phyloP scores from a whole-genome alignment of 192 early-diverging fungal species.

The Backusella morwellensis region DNA sequence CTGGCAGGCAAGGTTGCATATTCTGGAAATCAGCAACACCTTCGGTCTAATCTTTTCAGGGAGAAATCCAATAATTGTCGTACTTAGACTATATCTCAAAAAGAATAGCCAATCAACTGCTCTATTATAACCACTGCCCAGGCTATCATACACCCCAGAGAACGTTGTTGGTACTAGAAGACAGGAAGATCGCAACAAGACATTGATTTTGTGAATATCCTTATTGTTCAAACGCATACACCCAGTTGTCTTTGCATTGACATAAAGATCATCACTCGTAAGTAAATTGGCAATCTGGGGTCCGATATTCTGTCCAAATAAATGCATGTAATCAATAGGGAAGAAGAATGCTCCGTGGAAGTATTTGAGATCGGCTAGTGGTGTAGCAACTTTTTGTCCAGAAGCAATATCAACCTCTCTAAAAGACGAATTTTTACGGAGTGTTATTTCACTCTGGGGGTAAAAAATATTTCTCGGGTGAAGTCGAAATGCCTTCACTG shows the following conservation, averaged over 20 bases:
- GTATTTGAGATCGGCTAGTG: not conserved
- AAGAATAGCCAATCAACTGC: not conserved
- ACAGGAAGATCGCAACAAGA: not conserved
- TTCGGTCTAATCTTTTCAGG: not conserved
- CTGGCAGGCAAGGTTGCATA: not conserved
- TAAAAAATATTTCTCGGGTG: no score
- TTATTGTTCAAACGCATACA: not conserved
- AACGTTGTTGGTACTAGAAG: not conserved
- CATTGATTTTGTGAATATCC: not conserved
- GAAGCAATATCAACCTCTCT: no score
- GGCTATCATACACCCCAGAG: not conserved
- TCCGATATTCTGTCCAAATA: not conserved
- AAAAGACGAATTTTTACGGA: no score
- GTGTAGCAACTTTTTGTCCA: not conserved
- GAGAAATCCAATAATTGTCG: not conserved
- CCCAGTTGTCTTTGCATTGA: not conserved
- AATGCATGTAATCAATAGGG: not conserved
- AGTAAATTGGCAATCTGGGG: not conserved
- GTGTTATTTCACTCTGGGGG: no score
- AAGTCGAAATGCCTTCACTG: no score
- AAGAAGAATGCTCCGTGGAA: not conserved
- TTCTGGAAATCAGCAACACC: not conserved
- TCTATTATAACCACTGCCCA: not conserved
- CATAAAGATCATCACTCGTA: not conserved
- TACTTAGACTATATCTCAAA: not conserved